Evolutionary conservation across 2,329 filamentous ascomycete species (phyloP).

Genomic region (Trematosphaeria pertusa): DNA sequence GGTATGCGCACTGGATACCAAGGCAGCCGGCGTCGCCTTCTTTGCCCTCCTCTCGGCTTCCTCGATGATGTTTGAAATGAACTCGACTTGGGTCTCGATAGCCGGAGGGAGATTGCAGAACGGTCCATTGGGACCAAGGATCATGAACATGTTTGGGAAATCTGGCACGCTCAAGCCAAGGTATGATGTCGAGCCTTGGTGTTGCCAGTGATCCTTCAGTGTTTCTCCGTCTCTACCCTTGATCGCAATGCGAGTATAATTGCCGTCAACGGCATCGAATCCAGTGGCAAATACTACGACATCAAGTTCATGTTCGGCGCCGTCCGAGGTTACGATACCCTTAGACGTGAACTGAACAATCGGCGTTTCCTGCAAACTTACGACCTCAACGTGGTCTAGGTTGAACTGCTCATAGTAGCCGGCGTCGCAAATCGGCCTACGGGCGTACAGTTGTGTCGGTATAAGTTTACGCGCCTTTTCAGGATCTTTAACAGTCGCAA

Average conservation of each 20-base stretch:
- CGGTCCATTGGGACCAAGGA: no score
- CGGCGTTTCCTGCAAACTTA: constrained; percentile 47
- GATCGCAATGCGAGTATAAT: constrained; percentile 22
- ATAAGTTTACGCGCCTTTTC: constrained; percentile 1
- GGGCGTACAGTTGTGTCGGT: constrained; percentile 19
- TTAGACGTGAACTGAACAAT: constrained; percentile 37
- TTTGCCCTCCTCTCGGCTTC: constrained; percentile 30
- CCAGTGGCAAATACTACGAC: constrained; percentile 50
- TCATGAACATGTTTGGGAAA: no score
- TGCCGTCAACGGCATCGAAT: constrained; percentile 51
- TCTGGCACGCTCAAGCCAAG: no score
- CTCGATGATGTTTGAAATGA: constrained; percentile 45
- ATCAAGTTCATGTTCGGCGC: constrained; percentile 44
- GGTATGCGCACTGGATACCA: no score
- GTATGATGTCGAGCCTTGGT: no score
- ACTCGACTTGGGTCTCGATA: constrained; percentile 49
- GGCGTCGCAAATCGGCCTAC: constrained; percentile 50
- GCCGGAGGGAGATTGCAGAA: constrained; percentile 49
- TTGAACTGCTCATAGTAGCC: constrained; percentile 52
- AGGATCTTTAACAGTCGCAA: constrained; percentile 1
- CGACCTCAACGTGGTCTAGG: constrained; percentile 46
- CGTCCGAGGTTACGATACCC: constrained; percentile 49
- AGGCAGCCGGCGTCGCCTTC: no score
- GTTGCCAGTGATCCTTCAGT: no score
- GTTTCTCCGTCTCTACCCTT: constrained; percentile 2